Base-by-base conservation (phyloP, 2,329 filamentous ascomycete species). In the Trichophyton verrucosum region DNA sequence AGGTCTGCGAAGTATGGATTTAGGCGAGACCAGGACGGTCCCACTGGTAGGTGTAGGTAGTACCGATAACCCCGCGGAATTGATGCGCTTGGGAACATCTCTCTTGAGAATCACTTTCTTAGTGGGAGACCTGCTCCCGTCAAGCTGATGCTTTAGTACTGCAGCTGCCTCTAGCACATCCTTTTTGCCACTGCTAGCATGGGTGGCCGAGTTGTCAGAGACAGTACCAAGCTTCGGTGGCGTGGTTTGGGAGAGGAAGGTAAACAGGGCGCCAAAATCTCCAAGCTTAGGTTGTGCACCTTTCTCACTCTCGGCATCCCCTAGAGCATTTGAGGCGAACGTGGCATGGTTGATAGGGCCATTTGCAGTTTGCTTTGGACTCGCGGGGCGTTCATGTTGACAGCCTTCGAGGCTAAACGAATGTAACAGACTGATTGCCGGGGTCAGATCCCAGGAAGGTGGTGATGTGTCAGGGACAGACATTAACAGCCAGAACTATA, bases 361-460 rank as follows among this genome's bases (percentile, higher is more conserved):
- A 7, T 30, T 53, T 24, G 49, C 22, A 5, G 22, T 33, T 24
- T 33, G 49, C 47, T 40, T 9, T 53, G 3, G 44, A 44, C n/a
- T 5, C 27, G 17, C 44, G 58, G n/a, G 40, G 40, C 49, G 22
- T 27, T 53, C 49, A 53, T 53, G 22, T 15, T 30, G 49, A 30
- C 4, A 33, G 27, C 22, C 49, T 30, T 53, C 49, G 22, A 53
- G 22, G 49, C 6, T 60, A 38, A 69, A 65, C 13, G 72, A 74
- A 57, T 71, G 68, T 6, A 78, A 70, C 56, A 79, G 72, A 63
- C 74, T 70, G 64, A 77, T 73, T 64, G 75, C 77, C 65, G 73
- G 71, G 65, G 71, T 69, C 62, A 79, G 75, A 68, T 78, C 77
- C 77, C 77, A 79, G 60, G 70, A 68, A 44, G 71, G 71, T 61